phyloP scores from a whole-genome alignment of 2,329 filamentous ascomycete species.

The Cladosporium cucumerinum region DNA sequence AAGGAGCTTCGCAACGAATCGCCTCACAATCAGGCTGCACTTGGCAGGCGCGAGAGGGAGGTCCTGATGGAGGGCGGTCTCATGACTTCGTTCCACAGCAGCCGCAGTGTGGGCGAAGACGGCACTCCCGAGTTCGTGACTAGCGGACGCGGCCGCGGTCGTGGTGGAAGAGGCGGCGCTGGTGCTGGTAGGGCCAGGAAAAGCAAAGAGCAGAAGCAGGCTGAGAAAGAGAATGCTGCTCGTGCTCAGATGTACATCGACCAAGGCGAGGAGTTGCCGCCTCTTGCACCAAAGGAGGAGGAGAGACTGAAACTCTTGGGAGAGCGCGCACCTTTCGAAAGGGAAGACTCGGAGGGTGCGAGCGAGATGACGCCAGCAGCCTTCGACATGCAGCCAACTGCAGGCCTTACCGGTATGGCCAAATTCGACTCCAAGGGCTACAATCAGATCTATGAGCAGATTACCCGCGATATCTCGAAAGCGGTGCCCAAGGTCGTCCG shows the following conservation, averaged over 20 bases:
- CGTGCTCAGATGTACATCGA: conserved; percentile 82
- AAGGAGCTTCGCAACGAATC: conserved; percentile 72
- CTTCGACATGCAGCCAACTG: conserved; percentile 30
- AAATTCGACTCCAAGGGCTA: conserved; percentile 58
- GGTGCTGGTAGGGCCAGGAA: conserved; percentile 70
- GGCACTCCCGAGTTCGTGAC: conserved; percentile 28
- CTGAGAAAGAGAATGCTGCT: conserved; percentile 72
- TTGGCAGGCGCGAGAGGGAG: conserved; percentile 44
- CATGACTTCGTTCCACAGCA: conserved; percentile 73
- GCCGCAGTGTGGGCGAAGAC: conserved; percentile 28
- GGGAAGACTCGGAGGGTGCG: conserved; percentile 37
- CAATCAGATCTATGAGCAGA: conserved; percentile 95
- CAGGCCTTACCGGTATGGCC: conserved; percentile 34
- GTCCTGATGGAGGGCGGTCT: conserved; percentile 79
- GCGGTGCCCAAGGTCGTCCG: conserved; percentile 92
- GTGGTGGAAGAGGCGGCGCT: conserved; percentile 28
- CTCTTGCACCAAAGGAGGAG: conserved; percentile 59
- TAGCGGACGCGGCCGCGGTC: conserved; percentile 47
- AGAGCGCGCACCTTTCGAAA: conserved; percentile 31
- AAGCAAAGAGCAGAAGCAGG: conserved; percentile 71
- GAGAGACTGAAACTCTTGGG: conserved; percentile 33
- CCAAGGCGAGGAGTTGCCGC: conserved; percentile 68
- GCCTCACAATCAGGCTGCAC: conserved; percentile 40
- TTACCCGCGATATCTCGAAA: conserved; percentile 89
- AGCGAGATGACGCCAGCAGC: conserved; percentile 57